phyloP scores from a whole-genome alignment of 1,284 basidiomycete genomes.

The Pseudomicrostroma phylloplanum region DNA sequence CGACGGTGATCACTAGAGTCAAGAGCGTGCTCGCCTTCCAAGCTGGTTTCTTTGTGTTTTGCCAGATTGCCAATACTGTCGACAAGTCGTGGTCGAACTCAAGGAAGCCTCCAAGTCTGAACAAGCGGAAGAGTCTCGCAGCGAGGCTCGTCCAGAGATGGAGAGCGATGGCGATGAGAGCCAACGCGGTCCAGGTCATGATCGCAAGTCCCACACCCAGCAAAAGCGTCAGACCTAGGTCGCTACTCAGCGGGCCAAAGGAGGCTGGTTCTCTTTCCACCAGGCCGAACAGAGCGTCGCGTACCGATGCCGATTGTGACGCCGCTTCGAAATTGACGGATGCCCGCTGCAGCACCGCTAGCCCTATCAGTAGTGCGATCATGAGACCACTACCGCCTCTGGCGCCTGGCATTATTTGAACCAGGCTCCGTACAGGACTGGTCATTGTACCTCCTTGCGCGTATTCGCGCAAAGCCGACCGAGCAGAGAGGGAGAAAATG shows the following conservation, averaged over 20 bases:
- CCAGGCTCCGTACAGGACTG: too few relatives aligned
- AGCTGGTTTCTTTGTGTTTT: conserved; percentile 14
- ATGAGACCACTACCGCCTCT: background rate
- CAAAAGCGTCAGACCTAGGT: background rate
- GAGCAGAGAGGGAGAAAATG: conserved; percentile 11
- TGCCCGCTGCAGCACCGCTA: background rate
- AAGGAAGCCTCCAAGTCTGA: conserved; percentile 13
- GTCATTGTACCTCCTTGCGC: too few relatives aligned
- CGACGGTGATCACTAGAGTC: conserved; percentile 58
- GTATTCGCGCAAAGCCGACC: background rate
- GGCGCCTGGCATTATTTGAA: too few relatives aligned
- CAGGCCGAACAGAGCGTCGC: conserved; percentile 20
- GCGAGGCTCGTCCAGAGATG: background rate
- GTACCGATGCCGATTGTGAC: background rate
- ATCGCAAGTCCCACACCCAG: background rate
- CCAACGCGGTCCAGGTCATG: background rate
- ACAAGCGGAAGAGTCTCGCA: conserved; percentile 7
- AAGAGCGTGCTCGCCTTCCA: conserved; percentile 18
- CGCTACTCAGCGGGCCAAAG: background rate
- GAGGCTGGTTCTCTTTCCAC: conserved; percentile 11
- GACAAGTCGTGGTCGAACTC: conserved; percentile 11
- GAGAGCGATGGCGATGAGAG: background rate
- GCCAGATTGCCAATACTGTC: too few relatives aligned
- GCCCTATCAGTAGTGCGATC: background rate
- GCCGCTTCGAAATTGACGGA: background rate